Percentiles rank a stretch among this genome's conserved stretches.
Conservation (phyloP, 192 early-diverging fungal genomes). For the Linnemannia elongata region DNA sequence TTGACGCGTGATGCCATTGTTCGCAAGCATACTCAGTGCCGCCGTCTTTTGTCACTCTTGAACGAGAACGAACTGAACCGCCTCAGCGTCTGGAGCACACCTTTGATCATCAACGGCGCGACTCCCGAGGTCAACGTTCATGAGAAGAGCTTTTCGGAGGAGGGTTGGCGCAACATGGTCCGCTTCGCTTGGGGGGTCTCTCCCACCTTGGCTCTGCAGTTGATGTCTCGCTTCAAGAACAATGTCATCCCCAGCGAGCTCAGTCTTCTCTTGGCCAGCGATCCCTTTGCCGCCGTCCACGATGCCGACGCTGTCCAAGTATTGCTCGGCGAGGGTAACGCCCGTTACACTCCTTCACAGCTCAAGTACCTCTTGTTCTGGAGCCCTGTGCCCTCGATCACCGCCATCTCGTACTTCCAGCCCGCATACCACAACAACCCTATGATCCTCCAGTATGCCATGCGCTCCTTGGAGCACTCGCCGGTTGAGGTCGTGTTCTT, state of each 20-base stretch:
- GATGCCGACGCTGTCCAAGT: conserved; percentile 81
- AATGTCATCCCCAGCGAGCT: conserved; percentile 77
- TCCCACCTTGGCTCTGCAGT: conserved; percentile 86
- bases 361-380: conserved; percentile 87
- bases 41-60: conserved; percentile 83
- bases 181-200: conserved; percentile 87
- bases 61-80: conserved; percentile 91
- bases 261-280: conserved; percentile 70
- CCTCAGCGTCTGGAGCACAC: conserved; percentile 87
- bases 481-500: conserved; percentile 97
- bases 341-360: conserved; percentile 35
- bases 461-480: conserved; percentile 90
- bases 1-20: conserved; percentile 67
- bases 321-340: conserved; percentile 74
- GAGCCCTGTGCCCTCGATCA: conserved; percentile 91
- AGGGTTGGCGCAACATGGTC: conserved; percentile 82
- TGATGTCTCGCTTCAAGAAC: conserved; percentile 81
- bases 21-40: conserved; percentile 59
- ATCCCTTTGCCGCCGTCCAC: conserved; percentile 75
- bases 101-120: conserved; percentile 55
- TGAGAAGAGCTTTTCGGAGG: conserved; percentile 62
- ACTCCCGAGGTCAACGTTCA: conserved; percentile 37
- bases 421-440: conserved; percentile 81
- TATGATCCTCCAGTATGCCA: conserved; percentile 95
- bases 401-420: conserved; percentile 85